Percentiles rank a stretch among this genome's conserved stretches.
These are phyloP conservation scores for Phaeosphaeria sp. DNA, from an alignment of 2,329 filamentous ascomycete genomes.

Conservation along the genomic window DNA sequence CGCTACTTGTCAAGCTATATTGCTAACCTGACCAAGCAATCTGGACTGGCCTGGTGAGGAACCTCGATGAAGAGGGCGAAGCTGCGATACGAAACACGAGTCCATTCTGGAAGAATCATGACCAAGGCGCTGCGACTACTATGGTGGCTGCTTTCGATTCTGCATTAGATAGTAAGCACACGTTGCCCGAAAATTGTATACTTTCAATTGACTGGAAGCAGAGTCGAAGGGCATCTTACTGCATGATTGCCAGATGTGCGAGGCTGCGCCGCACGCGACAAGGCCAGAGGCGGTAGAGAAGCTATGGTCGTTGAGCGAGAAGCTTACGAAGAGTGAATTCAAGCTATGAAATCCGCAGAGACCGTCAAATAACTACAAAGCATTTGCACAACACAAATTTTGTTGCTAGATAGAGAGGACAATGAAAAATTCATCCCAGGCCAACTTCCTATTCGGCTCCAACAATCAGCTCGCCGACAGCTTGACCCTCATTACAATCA, in stretches of 20 bases:
- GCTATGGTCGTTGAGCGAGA: slow-evolving; percentile 42
- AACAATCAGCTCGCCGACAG: too few species aligned
- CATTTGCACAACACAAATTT: too few species aligned
- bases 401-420: too few species aligned
- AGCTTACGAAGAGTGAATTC: slow-evolving; percentile 30
- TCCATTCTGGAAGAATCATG: slow-evolving; percentile 42
- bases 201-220: slow-evolving; percentile 5
- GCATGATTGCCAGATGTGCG: slow-evolving; percentile 35
- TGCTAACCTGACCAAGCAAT: slow-evolving; percentile 24
- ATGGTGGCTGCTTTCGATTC: slow-evolving; percentile 44
- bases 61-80: slow-evolving; percentile 37
- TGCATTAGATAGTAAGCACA: slow-evolving; percentile 24
- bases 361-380: background rate
- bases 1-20: background rate
- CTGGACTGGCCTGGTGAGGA: slow-evolving; percentile 35
- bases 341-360: slow-evolving; percentile 22
- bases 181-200: background rate
- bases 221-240: slow-evolving; percentile 32
- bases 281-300: slow-evolving; percentile 32
- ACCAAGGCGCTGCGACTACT: slow-evolving; percentile 40
- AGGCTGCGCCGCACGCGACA: slow-evolving; percentile 34
- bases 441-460: too few species aligned
- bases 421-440: too few species aligned
- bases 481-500: too few species aligned
- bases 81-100: slow-evolving; percentile 32